Base-by-base conservation (phyloP, 2,329 filamentous ascomycete species). In the Coniella lustricola region DNA sequence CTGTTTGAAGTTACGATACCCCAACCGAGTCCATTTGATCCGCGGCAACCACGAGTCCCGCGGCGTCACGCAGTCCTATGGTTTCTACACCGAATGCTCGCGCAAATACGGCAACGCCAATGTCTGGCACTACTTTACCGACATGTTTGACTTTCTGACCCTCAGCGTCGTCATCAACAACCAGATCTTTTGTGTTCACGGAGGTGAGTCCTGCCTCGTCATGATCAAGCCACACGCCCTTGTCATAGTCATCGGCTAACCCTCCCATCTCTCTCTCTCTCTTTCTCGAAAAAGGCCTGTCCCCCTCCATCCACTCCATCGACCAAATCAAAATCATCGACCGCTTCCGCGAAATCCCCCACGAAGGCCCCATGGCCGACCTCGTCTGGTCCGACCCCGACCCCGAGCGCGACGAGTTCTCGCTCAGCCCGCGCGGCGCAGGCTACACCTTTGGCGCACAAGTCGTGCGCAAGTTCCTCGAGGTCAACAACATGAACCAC, bases 311-410 rank as follows among this genome's bases (percentile, higher is more conserved):
- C 64, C 93, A 98, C 69, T 95, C 88, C 38, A 96, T 98, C 64
- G 93, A 98, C 66, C 93, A 98, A 70, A 97, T 98, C 70, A 97
- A 98, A 68, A 95, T 98, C 66, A 97, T 98, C 64, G 93, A 98
- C 70, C 88, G 93, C 39, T 98, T 97, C 74, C 84, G 93, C 57
- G 93, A 98, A 65, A 98, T 98, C 52, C 93, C 93, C 4, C 93
- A 98, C 69, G 93, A 98, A 69, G 93, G 93, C 0, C 93, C 93
- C 31, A 98, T 98, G 93, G 93, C 93, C n/a, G 93, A 98, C 66
- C 74, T 98, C 4, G 93, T 98, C 29, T 98, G 93, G 93, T 95
- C 90, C 17, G 93, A 98, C 64, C 93, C 93, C 0, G 93, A 98
- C 64, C 85, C 88, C n/a, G 93, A 98, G 59, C 81, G 90, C 49